Base-by-base conservation (phyloP, 768 basidiomycete species). In the Collybiopsis luxurians region DNA sequence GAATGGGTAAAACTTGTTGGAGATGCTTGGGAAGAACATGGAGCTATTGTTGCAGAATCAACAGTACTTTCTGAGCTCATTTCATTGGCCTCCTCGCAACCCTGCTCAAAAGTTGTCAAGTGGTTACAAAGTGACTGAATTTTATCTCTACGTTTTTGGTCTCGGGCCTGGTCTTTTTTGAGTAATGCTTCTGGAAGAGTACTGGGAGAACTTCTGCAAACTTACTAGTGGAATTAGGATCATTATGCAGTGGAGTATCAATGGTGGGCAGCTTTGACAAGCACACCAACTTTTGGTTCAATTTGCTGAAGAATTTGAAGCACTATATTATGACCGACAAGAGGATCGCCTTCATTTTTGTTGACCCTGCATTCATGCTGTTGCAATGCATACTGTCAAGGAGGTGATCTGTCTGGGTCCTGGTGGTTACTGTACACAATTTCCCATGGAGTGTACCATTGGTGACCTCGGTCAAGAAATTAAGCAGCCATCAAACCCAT, bases 101-200 rank as follows among this genome's bases (percentile, higher is more conserved):
- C 66, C 66, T 21, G 66, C 67, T 9, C 59, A 68, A 27, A 73
- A 73, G 45, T 61, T 72, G 9, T 66, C 63, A 27, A 66, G 63
- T 26, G 68, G 67, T 2, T 72, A 70, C 53, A 72, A 72, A 47
- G 67, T 66, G 12, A 64, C 60, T 43, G 71, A 73, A 56, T 71
- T 52, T 49, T 34, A 62, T 3, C 31, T 66, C 13, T 71, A 69
- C 40, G 38, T 72, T 11, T 69, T 53, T 54, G 61, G 66, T 5
- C 56, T 72, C 11, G 66, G 65, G 0, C 72, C 69, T 0, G 66
- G 58, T 31, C 59, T 71, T 3, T 57, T 72, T 27, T 38, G 63
- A 21, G 2, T 60, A 2, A 5, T 69, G 45, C 59, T 70, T 21
- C 58, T 62, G 0, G 19, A 30, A 6, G 10, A 34, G 47, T 66